phyloP scores from a whole-genome alignment of 495 filamentous ascomycete genomes.

The Neurospora terricola region DNA sequence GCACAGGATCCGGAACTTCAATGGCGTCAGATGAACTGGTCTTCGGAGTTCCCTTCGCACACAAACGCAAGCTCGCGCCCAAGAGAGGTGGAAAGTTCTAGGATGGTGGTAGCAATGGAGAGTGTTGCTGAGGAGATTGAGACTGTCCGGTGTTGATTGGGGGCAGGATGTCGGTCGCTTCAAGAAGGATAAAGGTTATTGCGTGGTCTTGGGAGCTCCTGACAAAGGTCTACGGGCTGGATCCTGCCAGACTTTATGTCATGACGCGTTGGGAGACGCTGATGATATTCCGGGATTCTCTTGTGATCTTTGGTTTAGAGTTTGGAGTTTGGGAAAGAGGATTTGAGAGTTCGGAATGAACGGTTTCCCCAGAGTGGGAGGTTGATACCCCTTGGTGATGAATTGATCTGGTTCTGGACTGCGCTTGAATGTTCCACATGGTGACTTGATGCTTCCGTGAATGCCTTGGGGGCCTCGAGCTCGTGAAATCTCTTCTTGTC shows the following conservation, averaged over 20 bases:
- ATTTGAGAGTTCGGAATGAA: background rate
- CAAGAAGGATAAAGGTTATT: constrained; percentile 54
- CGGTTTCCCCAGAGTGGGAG: background rate
- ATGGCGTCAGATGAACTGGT: background rate
- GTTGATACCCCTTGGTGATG: background rate
- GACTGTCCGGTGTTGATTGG: too few relatives aligned
- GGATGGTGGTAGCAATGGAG: background rate
- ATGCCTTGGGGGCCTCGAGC: constrained; percentile 3
- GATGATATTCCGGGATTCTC: background rate
- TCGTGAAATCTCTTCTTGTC: constrained; percentile 3
- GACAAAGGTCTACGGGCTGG: constrained; percentile 80
- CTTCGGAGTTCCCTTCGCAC: background rate
- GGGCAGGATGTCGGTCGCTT: constrained; percentile 36
- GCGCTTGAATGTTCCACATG: background rate
- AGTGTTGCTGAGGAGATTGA: background rate
- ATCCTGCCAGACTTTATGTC: constrained; percentile 54
- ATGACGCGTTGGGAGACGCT: background rate
- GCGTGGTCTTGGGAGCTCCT: constrained; percentile 86
- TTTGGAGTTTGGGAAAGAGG: background rate
- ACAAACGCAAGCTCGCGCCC: background rate
- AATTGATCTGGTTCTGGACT: background rate
- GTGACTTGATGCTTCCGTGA: background rate
- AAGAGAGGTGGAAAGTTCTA: background rate
- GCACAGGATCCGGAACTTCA: background rate
- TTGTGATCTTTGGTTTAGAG: background rate